Base-by-base conservation (phyloP, 192 early-diverging fungal genomes). In the Dissophora globulifera region DNA sequence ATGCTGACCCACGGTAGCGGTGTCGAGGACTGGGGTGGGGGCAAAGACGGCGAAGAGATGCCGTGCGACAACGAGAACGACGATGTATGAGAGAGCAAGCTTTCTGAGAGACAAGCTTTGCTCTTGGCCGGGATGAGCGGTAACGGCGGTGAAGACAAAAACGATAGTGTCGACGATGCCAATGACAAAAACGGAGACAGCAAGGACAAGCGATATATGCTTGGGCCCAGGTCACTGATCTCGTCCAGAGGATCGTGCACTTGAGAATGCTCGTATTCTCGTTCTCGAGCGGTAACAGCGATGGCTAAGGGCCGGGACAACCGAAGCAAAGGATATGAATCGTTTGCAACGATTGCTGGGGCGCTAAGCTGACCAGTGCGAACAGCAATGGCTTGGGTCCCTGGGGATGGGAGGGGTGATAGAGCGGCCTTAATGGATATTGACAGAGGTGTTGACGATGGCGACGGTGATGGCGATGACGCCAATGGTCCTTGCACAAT, bases 321-420 rank as follows among this genome's bases (percentile, higher is more conserved):
- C 50, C 65, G 65, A 41, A 50, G 65, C 65, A 67, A 67, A 57
- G 65, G 65, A 58, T 50, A 27, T 23, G 31, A 35, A 26, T 33
- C 65, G 43, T 67, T 67, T 57, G 55, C 65, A 26, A 50, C 65
- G 65, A 58, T 50, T 67, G 48, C 27, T 25, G 50, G 47, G 35
- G 41, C 45, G 32, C 42, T 48, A 16, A 12, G 7, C 33, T 58
- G 55, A 42, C 53, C 55, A 50, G 35, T 57, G 47, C 50, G 55
- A 42, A 43, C 55, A 50, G 35, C 50, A 43, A 56, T 23, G 35
- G 59, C 20, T 29, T 8, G 11, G 9, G 48, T n/a, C 23, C n/a
- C 26, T 45, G 22, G 31, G n/a, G n/a, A n/a, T n/a, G n/a, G n/a
- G n/a, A n/a, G n/a, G n/a, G n/a, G n/a, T n/a, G n/a, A n/a, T n/a